Base-by-base conservation (phyloP, 805 yeast genomes). In the Nakazawaea sp. region DNA sequence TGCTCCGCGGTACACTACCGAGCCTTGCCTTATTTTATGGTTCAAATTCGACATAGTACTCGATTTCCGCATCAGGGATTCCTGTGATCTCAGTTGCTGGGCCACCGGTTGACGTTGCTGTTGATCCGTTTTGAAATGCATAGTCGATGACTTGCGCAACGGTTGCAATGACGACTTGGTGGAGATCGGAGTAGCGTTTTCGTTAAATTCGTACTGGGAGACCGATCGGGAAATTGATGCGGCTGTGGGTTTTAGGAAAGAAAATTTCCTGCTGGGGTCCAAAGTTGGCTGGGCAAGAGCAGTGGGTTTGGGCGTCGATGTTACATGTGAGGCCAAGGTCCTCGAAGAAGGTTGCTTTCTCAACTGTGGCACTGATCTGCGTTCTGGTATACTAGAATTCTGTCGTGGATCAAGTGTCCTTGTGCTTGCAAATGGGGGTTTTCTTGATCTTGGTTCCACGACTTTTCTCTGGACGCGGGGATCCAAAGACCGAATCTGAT, bases 241-340 rank as follows among this genome's bases (percentile, higher is more conserved):
- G 8, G 35, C 27, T 3, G 40, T 36, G 4, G 40, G 40, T 25
- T 31, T 7, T 5, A 36, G 29, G 20, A 36, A 36, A 5, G 40
- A 36, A 8, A 18, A 25, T 9, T 20, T 35, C 15, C 32, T 35
- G 18, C n/a, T n/a, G n/a, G n/a, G n/a, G n/a, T n/a, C n/a, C n/a
- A n/a, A n/a, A n/a, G n/a, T n/a, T n/a, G n/a, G n/a, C n/a, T n/a
- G n/a, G n/a, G n/a, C n/a, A n/a, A n/a, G n/a, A n/a, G n/a, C n/a
- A n/a, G n/a, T n/a, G n/a, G n/a, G n/a, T n/a, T n/a, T n/a, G n/a
- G n/a, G n/a, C n/a, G n/a, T n/a, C n/a, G n/a, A n/a, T n/a, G n/a
- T n/a, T n/a, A n/a, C n/a, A n/a, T n/a, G n/a, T n/a, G n/a, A n/a
- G n/a, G n/a, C n/a, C n/a, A n/a, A n/a, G n/a, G n/a, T n/a, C n/a